Base-by-base conservation (phyloP, 2,329 filamentous ascomycete genomes). In the Aaosphaeria arxii region DNA sequence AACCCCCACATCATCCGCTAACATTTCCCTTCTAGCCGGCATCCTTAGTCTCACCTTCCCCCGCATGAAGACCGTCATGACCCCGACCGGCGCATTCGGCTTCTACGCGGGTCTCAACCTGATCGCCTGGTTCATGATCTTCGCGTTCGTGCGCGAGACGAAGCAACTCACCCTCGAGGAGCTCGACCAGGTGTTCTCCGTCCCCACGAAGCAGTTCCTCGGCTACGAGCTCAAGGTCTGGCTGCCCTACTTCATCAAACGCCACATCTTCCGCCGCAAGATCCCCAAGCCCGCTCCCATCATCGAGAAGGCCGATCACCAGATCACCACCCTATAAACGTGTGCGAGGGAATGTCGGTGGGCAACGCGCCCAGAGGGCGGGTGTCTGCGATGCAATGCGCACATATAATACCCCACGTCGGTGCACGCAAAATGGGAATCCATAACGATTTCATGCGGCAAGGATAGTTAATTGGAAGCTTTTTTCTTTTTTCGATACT, bases 171-270 rank as follows among this genome's bases (percentile, higher is more conserved):
- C 65, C 2, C 56, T 71, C 6, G 70, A 73, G 45, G 66, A 70
- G 32, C 51, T 71, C 6, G 63, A 66, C 44, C 58, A 65, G 46
- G 65, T 71, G 44, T 71, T 70, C 41, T 62, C 55, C 6, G 65
- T 71, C 6, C 67, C 67, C 2, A 71, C 67, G 2, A 63, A 56
- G 48, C 50, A 47, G 1, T 74, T 64, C 61, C 51, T 74, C 32
- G 48, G 52, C n/a, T 70, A 75, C 54, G 71, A 75, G 50, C 51
- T 60, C 30, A 70, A 53, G 11, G 57, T 65, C 5, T 70, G 63
- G 64, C 59, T 74, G 6, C 73, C 73, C 5, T 75, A 70, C 51
- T 74, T 74, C 54, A 53, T 74, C 60, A 73, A 72, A 56, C 60
- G 66, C 32, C 58, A 72, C 46, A 53, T 75, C 13, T 50, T 75